Evolutionary conservation across 257 asterid species (phyloP).

Genomic region (Anisodus tanguticus): DNA sequence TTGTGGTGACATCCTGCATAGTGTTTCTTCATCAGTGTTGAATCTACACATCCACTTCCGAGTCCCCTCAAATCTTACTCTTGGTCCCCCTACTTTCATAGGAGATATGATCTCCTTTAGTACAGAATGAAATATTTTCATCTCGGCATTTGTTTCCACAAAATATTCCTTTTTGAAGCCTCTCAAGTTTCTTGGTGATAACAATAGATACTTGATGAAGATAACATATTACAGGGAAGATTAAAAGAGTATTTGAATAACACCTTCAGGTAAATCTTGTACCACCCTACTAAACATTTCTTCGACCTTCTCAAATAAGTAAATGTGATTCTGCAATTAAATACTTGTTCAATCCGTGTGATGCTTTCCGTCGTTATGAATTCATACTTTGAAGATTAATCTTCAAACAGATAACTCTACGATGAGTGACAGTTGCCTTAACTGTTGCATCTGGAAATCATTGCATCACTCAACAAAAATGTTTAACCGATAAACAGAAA

Average conservation of each 20-base stretch:
- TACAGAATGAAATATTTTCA: background rate
- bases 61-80: background rate
- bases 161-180: background rate
- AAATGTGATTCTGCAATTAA: background rate
- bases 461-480: slow-evolving; percentile 16
- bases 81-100: background rate
- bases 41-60: background rate
- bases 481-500: background rate
- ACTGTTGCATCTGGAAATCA: background rate
- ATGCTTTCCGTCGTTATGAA: background rate
- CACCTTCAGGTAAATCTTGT: background rate
- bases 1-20: background rate
- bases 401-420: background rate
- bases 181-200: slow-evolving; percentile 2
- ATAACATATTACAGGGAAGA: background rate
- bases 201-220: background rate
- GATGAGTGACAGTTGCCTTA: background rate
- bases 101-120: background rate
- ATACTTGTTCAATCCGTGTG: background rate
- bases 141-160: background rate
- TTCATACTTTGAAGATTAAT: background rate
- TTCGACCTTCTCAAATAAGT: background rate
- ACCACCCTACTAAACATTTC: background rate
- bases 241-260: background rate
- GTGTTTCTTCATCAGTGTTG: background rate